These are phyloP conservation scores for Malbranchea zuffiana DNA, from an alignment of 2,329 filamentous ascomycete genomes.

Conservation along the genomic window DNA sequence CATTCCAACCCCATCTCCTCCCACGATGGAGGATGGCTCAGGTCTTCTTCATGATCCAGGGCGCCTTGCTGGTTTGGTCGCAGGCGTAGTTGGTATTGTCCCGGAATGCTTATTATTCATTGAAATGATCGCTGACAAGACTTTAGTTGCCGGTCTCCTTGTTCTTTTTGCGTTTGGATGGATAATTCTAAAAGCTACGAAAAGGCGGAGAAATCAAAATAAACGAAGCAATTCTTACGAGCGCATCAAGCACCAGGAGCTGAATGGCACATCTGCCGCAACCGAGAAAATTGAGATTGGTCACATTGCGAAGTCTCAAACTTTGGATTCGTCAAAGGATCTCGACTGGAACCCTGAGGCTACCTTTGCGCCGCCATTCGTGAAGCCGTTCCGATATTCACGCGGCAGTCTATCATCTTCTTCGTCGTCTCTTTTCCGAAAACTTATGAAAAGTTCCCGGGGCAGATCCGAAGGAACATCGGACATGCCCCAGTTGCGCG, in stretches of 20 bases:
- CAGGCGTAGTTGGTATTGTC: slow-evolving; percentile 5
- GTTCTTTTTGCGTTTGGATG: slow-evolving; percentile 6
- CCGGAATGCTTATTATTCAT: background rate
- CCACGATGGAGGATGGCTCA: background rate
- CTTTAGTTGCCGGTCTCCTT: slow-evolving; percentile 4
- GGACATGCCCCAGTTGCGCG: slow-evolving; percentile 4
- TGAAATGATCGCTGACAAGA: background rate
- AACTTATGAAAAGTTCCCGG: slow-evolving; percentile 5
- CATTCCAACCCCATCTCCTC: background rate
- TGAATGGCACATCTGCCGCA: no score
- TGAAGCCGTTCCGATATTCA: slow-evolving; percentile 1
- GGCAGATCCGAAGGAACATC: slow-evolving; percentile 2
- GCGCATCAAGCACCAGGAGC: no score
- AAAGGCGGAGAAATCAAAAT: background rate
- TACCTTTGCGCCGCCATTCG: slow-evolving; percentile 13
- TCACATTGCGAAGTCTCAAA: no score
- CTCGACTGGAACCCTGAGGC: slow-evolving; percentile 13
- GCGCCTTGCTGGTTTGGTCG: slow-evolving; percentile 4
- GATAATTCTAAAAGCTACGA: slow-evolving; percentile 3
- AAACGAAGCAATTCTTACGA: no score
- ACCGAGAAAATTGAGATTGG: no score
- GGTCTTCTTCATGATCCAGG: slow-evolving; percentile 6
- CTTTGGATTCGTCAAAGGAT: background rate
- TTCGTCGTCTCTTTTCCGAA: slow-evolving; percentile 10
- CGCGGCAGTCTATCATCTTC: slow-evolving; percentile 5